Evolutionary conservation across 306 rosid genomes (phyloP), one percentile per base, ranked within the genome.

Genomic region (Lupinus albus): DNA sequence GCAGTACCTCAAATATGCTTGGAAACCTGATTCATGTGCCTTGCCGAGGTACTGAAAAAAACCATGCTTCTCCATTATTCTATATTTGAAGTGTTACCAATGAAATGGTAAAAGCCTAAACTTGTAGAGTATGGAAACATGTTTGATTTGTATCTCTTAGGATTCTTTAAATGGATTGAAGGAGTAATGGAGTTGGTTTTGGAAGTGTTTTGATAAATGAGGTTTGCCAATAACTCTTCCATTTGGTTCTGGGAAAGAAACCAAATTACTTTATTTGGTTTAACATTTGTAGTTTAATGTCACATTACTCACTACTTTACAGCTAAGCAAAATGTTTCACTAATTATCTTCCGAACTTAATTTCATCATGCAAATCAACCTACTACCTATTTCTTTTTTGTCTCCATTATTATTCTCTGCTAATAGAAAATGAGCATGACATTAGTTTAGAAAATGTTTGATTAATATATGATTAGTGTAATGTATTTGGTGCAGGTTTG

Each of bases 11-110:
- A 88, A 85, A 81, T 93, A 86, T 58, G 76, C 96, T 7, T 93
- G 99, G 99, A 85, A 85, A 50, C 99, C 99, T 33, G 82, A 76
- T 61, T 80, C 94, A 0, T 93, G 99, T 74, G 41, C 78, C 65
- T 67, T 90, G 38, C 96, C 95, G 48, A 93, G 99, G 99, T 88
- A 75, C 0, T 38, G 4, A 3, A 13, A 36, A 33, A 50, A 33
- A 16, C 17, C 8, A 3, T 50, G 16, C 38, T 35, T 1, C 55
- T 76, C 46, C 38, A 15, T n/a, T 28, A n/a, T 64, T 53, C 66
- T 55, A 17, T 33, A 18, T 51, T 62, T 20, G 17, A 4, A 11
- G 30, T 1, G n/a, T 25, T 25, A 25, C 30, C 2, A 25, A 25
- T 25, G 30, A 25, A 25, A 25, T 25, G 4, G 14, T 7, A 3